phyloP scores from a whole-genome alignment of 805 yeast genomes.

The Ogataea zsoltii region DNA sequence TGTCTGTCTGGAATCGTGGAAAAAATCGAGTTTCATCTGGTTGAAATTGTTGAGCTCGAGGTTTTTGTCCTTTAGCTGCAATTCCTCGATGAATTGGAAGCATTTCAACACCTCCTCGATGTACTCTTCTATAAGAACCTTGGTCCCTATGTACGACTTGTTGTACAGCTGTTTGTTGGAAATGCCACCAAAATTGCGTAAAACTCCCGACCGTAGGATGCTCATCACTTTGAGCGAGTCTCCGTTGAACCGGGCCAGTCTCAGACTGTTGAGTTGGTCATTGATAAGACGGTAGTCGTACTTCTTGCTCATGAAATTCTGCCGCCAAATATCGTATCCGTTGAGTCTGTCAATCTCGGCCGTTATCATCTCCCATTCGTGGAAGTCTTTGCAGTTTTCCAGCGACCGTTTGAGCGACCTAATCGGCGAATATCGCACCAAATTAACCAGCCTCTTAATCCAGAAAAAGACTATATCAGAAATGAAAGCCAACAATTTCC shows the following conservation, averaged over 20 bases:
- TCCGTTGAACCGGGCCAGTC: conserved; percentile 57
- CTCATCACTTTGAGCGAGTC: conserved; percentile 64
- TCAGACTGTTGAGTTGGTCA: conserved; percentile 64
- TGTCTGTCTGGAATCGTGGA: conserved; percentile 82
- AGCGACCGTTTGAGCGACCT: conserved; percentile 21
- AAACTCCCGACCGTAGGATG: conserved; percentile 74
- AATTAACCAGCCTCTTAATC: conserved; percentile 34
- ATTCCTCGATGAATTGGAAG: conserved; percentile 58
- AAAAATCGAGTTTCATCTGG: conserved; percentile 70
- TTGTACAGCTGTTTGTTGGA: conserved; percentile 76
- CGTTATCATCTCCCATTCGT: conserved; percentile 68
- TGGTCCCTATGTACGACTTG: conserved; percentile 85
- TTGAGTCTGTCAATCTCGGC: conserved; percentile 49
- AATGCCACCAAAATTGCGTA: conserved; percentile 91
- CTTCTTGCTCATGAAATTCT: conserved; percentile 75
- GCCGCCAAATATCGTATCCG: conserved; percentile 69
- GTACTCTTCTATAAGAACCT: conserved; percentile 83
- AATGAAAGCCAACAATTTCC: conserved; percentile 36
- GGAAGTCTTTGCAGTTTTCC: conserved; percentile 54
- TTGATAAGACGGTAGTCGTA: conserved; percentile 85
- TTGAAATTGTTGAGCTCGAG: conserved; percentile 43
- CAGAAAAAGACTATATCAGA: conserved; percentile 49
- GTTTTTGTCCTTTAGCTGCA: conserved; percentile 30
- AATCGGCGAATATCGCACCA: conserved; percentile 22
- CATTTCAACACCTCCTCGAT: conserved; percentile 73